phyloP scores from a whole-genome alignment of 257 asterid genomes.

The Thymus mandschuricus region DNA sequence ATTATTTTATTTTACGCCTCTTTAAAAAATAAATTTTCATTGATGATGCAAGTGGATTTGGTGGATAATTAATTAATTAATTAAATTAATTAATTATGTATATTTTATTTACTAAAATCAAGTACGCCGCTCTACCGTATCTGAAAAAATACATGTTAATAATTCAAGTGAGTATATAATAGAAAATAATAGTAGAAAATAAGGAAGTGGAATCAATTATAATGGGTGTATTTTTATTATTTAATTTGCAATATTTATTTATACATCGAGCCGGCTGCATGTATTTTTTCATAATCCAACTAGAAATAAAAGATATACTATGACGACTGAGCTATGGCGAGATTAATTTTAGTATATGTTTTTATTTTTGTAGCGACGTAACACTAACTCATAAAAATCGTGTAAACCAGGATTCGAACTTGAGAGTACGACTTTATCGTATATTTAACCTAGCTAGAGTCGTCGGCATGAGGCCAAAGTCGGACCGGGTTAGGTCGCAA shows the following conservation, averaged over 20 bases:
- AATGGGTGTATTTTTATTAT: neutral
- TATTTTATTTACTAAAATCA: slow-evolving; percentile 12
- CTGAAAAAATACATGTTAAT: neutral
- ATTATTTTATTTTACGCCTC: neutral
- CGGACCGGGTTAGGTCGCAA: no score
- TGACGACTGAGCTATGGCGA: no score
- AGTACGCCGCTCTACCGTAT: slow-evolving; percentile 18
- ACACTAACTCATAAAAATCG: no score
- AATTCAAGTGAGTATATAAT: neutral
- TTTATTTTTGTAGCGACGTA: no score
- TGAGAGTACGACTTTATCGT: no score
- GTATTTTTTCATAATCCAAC: neutral
- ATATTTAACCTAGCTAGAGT: no score
- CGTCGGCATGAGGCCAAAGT: no score
- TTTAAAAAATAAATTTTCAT: neutral
- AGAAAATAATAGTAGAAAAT: neutral
- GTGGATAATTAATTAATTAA: slow-evolving; percentile 13
- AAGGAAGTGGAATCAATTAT: neutral
- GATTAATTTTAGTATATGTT: no score
- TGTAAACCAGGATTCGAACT: no score
- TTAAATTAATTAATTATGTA: no score
- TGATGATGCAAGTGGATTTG: slow-evolving; percentile 21
- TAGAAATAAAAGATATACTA: no score
- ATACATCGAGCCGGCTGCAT: neutral
- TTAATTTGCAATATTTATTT: neutral